A percentile compares a stretch with the other conserved stretches of the same genome.
Evolutionary conservation across 2,329 filamentous ascomycete species (phyloP).

Genomic region (Colletotrichum agaves): DNA sequence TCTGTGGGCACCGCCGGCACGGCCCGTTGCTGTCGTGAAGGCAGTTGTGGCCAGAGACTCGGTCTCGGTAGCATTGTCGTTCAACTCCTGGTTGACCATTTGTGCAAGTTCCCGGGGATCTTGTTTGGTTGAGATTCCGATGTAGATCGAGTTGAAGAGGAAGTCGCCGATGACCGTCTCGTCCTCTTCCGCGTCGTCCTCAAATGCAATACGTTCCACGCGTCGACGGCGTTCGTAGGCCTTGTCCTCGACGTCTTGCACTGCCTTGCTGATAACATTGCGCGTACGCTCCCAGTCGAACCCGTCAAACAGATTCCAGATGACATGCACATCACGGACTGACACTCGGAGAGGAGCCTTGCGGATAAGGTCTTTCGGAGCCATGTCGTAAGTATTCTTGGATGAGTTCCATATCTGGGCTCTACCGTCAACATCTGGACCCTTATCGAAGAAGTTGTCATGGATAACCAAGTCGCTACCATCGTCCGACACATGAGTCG

Average conservation of each 20-base stretch:
- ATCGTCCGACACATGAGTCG: slow-evolving; percentile 59
- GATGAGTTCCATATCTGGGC: slow-evolving; percentile 85
- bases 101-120: slow-evolving; percentile 84
- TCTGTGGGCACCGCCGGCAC: slow-evolving; percentile 54
- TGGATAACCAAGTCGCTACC: slow-evolving; percentile 75
- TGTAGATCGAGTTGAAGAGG: slow-evolving; percentile 98
- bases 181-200: slow-evolving; percentile 79
- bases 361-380: slow-evolving; percentile 69
- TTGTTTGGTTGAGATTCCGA: slow-evolving; percentile 86
- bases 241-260: slow-evolving; percentile 86
- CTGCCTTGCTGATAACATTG: slow-evolving; percentile 85
- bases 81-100: slow-evolving; percentile 88
- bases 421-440: slow-evolving; percentile 69
- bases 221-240: slow-evolving; percentile 79
- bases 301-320: slow-evolving; percentile 98
- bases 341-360: slow-evolving; percentile 80
- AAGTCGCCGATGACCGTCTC: slow-evolving; percentile 93
- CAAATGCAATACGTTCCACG: slow-evolving; percentile 62
- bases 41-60: slow-evolving; percentile 87
- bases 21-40: slow-evolving; percentile 67
- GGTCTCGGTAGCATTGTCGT: slow-evolving; percentile 88
- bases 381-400: slow-evolving; percentile 77
- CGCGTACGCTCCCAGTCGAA: slow-evolving; percentile 95
- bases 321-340: slow-evolving; percentile 88
- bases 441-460: slow-evolving; percentile 79